phyloP scores from a whole-genome alignment of 2,329 filamentous ascomycete genomes.

The Sporothrix brasiliensis region DNA sequence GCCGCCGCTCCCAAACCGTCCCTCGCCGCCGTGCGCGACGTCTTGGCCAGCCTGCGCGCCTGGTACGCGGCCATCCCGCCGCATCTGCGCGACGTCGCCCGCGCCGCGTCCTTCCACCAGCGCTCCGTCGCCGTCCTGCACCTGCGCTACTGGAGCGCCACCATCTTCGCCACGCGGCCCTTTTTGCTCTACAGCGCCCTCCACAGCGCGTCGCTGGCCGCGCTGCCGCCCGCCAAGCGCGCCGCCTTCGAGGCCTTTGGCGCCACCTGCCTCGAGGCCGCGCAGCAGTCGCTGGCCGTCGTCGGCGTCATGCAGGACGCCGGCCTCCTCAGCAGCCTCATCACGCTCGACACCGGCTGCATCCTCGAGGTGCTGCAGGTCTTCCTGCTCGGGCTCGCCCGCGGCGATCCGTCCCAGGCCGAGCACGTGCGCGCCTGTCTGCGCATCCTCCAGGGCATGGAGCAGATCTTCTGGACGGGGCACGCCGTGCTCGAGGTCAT shows the following conservation, averaged over 20 bases:
- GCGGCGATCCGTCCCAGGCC: slow-evolving; percentile 4
- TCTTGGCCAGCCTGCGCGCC: slow-evolving; percentile 33
- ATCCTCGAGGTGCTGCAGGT: slow-evolving; percentile 39
- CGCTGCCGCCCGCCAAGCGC: slow-evolving; percentile 35
- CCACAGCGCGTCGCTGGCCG: slow-evolving; percentile 29
- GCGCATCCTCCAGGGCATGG: slow-evolving; percentile 39
- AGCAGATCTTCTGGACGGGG: slow-evolving; percentile 39
- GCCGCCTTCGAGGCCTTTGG: slow-evolving; percentile 37
- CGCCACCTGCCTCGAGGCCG: slow-evolving; percentile 38
- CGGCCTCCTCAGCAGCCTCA: slow-evolving; percentile 37
- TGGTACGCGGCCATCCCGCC: slow-evolving; percentile 39
- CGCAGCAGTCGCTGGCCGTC: slow-evolving; percentile 35
- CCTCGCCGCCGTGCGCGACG: slow-evolving; percentile 35
- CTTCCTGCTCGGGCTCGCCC: slow-evolving; percentile 37
- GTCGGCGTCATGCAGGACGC: slow-evolving; percentile 36
- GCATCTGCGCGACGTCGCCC: slow-evolving; percentile 37
- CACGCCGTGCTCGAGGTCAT: slow-evolving; percentile 38
- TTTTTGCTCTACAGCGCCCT: slow-evolving; percentile 39
- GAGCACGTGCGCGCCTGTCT: slow-evolving; percentile 36
- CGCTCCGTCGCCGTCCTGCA: slow-evolving; percentile 39
- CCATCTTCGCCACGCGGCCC: slow-evolving; percentile 43
- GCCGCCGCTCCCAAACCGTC: slow-evolving; percentile 24
- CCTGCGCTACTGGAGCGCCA: slow-evolving; percentile 38
- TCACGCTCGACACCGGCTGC: slow-evolving; percentile 37
- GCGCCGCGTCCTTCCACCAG: slow-evolving; percentile 37